Conservation (phyloP, 345 rosid species). For the Nephelium lappaceum region DNA sequence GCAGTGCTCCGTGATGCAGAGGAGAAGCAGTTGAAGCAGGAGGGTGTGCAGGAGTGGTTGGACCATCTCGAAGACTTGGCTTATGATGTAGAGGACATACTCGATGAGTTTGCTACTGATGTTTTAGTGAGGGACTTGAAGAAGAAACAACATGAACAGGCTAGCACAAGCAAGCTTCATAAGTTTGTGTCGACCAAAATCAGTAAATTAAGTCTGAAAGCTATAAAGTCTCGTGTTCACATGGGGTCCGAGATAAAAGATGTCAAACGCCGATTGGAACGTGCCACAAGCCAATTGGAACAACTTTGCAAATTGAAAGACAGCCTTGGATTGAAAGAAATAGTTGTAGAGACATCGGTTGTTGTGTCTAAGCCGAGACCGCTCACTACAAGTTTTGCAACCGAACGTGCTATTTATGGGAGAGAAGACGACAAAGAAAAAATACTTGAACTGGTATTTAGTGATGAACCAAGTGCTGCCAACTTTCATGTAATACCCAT, state of each 20-base stretch:
- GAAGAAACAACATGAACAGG: neutral
- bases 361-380: neutral
- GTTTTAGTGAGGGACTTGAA: neutral
- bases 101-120: neutral
- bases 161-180: neutral
- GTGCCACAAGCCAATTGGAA: no score
- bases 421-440: no score
- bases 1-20: neutral
- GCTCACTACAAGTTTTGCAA: neutral
- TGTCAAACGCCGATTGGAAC: no score
- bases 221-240: no score
- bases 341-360: neutral
- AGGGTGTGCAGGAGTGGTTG: neutral
- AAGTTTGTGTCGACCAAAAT: no score
- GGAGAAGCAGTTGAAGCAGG: neutral
- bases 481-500: no score
- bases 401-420: no score
- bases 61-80: neutral
- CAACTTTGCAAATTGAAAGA: neutral
- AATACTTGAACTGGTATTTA: no score
- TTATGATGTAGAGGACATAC: constrained; percentile 11
- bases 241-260: no score
- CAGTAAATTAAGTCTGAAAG: no score
- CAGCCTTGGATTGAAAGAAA: neutral
- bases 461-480: no score